Evolutionary conservation across 352 stramenopile genomes (phyloP), one percentile per base, ranked within the genome.

Genomic region (Pythium scleroteichum): DNA sequence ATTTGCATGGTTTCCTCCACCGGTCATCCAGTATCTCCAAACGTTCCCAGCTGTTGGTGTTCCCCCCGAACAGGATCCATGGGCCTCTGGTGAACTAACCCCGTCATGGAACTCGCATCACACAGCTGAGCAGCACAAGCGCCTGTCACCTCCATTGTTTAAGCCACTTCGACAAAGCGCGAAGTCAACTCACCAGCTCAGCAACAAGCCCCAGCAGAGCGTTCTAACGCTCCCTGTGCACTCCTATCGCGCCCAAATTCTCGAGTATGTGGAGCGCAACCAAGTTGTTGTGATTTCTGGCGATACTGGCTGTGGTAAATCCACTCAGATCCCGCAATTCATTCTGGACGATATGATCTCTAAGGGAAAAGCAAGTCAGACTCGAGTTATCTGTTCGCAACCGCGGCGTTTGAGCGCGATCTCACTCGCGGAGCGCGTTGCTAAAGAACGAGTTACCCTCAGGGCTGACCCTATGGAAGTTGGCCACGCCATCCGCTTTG

Each of bases 251-350:
- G 67, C 79, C 24, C 69, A 90, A 64, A 85, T 96, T 51, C 52
- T 95, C 19, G 54, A 82, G 23, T 64, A 82, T 44, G 73, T 90
- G 13, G 64, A 76, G 23, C 59, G 80, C 39, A 82, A 98, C 66
- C 85, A 97, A 35, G 84, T 98, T 3, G 79, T 98, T n/a, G 78
- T 98, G 26, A 76, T 98, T 24, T 95, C 88, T 9, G 95, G 92
- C 22, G 90, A 98, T 64, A 99, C 96, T 3, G 96, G 96, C 7
- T 99, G 95, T 60, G 95, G 96, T 27, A 97, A 97, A 53, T 95
- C 87, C 12, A 97, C 90, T 14, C 90, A 97, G 71, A 95, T 98
- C 41, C 93, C 93, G 10, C 92, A 98, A 68, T 98, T 97, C 54
- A 42, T 98, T 20, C 71, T 98, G 7, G 91, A 98, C 53, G 72